phyloP scores from a whole-genome alignment of 1,139 yeast species.

The Lodderomyces oxycetoniae region DNA sequence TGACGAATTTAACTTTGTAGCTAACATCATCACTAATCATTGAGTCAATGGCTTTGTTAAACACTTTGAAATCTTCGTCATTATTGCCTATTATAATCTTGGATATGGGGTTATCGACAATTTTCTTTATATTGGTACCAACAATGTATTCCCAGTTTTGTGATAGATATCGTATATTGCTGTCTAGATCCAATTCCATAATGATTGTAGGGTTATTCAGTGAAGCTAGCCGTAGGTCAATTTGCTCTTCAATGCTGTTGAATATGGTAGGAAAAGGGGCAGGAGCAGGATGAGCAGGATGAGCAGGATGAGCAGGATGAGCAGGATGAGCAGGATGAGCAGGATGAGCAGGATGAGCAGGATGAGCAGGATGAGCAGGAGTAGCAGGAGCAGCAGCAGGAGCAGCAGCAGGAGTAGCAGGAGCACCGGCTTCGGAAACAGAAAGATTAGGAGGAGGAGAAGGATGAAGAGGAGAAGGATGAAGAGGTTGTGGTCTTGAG shows the following conservation, averaged over 20 bases:
- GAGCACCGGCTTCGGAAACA: no score
- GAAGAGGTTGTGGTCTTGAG: no score
- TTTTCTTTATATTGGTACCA: conserved; percentile 57
- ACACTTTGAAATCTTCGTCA: conserved; percentile 61
- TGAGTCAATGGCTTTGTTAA: conserved; percentile 62
- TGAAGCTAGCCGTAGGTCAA: conserved; percentile 53
- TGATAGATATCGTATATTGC: conserved; percentile 70
- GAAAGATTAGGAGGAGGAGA: no score
- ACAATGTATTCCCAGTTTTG: conserved; percentile 73
- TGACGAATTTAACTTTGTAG: conserved; percentile 69
- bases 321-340: no score
- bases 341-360: no score
- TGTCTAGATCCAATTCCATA: conserved; percentile 76
- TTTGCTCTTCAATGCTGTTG: conserved; percentile 29
- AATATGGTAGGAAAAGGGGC: neutral
- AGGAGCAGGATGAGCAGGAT: neutral
- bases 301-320: no score
- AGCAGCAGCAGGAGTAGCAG: no score
- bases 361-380: no score
- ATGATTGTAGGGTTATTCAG: conserved; percentile 76
- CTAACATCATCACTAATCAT: conserved; percentile 74
- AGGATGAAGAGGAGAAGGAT: neutral
- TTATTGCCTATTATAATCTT: conserved; percentile 60
- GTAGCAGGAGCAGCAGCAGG: no score
- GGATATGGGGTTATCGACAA: conserved; percentile 57